Evolutionary conservation across 1,139 yeast species (phyloP).

Genomic region (Magnusiomyces tetraspermus): DNA sequence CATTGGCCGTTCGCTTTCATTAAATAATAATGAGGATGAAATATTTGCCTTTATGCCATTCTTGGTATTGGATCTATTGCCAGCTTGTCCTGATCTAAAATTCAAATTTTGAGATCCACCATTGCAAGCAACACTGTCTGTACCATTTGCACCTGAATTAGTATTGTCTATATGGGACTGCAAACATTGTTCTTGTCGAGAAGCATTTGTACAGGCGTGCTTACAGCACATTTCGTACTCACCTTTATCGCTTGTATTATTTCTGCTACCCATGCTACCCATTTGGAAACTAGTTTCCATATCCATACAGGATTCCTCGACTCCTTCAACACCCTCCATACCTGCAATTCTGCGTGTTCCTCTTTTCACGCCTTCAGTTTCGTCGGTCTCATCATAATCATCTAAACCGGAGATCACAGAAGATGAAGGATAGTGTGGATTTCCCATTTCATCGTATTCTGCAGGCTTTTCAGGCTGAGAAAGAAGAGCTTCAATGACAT

Average conservation of each 20-base stretch:
- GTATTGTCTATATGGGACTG: no score
- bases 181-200: neutral
- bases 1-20: conserved; percentile 3
- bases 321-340: neutral
- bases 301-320: neutral
- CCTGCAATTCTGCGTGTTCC: neutral
- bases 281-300: neutral
- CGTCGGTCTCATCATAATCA: neutral
- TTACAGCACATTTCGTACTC: neutral
- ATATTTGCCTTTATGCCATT: neutral
- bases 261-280: no score
- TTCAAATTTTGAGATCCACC: no score
- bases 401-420: neutral
- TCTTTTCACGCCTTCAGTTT: neutral
- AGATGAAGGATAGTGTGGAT: neutral
- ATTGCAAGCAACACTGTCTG: no score
- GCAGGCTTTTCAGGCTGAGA: neutral
- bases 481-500: neutral
- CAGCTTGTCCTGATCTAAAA: no score
- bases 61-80: no score
- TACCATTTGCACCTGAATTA: no score
- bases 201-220: conserved; percentile 7
- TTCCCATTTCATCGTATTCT: neutral
- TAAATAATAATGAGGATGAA: conserved; percentile 20
- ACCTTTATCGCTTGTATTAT: neutral